A percentile compares a stretch with the other conserved stretches of the same genome.
phyloP scores from a whole-genome alignment of 2,329 filamentous ascomycete species.

The Aotearoamyces nothofagi region DNA sequence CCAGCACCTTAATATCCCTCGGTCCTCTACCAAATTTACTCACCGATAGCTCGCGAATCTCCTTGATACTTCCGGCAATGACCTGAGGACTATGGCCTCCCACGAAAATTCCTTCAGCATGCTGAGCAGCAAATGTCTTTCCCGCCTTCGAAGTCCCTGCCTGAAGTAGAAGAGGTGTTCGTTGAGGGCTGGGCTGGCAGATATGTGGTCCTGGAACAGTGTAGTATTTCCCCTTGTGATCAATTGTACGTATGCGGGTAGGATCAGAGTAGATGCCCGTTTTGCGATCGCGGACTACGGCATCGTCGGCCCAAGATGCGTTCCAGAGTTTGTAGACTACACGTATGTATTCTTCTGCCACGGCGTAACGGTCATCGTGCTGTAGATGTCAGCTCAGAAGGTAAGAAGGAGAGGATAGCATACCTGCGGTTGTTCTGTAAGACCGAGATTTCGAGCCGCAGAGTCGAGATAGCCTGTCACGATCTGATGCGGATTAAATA shows the following conservation, averaged over 20 bases:
- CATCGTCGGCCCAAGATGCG: conserved; percentile 52
- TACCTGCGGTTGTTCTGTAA: conserved; percentile 27
- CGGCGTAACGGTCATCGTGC: conserved; percentile 52
- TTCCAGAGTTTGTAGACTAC: conserved; percentile 53
- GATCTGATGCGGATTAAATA: too few relatives aligned
- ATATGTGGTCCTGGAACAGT: conserved; percentile 46
- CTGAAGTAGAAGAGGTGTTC: conserved; percentile 53
- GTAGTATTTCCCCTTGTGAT: conserved; percentile 48
- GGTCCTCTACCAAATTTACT: conserved; percentile 37
- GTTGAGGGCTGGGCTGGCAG: conserved; percentile 47
- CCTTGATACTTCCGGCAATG: conserved; percentile 42
- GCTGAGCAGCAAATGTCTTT: conserved; percentile 48
- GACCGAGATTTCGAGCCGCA: conserved; percentile 44
- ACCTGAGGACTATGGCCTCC: conserved; percentile 45
- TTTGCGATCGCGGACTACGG: conserved; percentile 41
- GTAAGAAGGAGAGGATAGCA: background rate
- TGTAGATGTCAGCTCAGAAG: conserved; percentile 9
- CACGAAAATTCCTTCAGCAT: conserved; percentile 57
- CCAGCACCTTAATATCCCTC: conserved; percentile 49
- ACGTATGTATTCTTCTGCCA: conserved; percentile 47
- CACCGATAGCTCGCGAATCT: conserved; percentile 44
- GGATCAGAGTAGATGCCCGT: conserved; percentile 42
- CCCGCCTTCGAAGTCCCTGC: conserved; percentile 52
- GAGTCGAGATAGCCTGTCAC: conserved; percentile 52
- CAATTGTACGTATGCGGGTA: conserved; percentile 41